Conservation (phyloP, 2,329 filamentous ascomycete genomes). For the Orbilia quercus region DNA sequence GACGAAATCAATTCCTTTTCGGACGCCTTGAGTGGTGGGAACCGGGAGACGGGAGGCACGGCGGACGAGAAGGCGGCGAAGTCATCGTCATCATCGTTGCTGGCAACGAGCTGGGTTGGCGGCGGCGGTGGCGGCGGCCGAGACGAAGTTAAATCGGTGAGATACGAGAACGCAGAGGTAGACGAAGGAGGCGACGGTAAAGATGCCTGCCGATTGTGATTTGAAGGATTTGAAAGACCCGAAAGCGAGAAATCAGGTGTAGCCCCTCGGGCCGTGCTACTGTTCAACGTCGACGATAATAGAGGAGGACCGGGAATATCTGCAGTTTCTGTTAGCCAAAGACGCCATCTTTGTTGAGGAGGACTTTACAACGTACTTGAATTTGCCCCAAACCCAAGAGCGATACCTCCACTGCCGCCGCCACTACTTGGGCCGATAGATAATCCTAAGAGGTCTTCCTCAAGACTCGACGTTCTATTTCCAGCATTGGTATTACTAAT, state of each 20-base stretch:
- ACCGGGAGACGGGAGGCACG: slow-evolving; percentile 71
- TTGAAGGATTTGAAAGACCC: slow-evolving; percentile 49
- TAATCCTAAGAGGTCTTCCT: slow-evolving; percentile 90
- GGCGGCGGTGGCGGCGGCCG: slow-evolving; percentile 64
- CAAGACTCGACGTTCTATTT: slow-evolving; percentile 72
- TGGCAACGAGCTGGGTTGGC: slow-evolving; percentile 62
- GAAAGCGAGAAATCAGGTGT: slow-evolving; percentile 57
- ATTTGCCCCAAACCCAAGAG: slow-evolving; percentile 80
- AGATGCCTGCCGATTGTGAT: slow-evolving; percentile 56
- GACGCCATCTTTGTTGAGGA: slow-evolving; percentile 4
- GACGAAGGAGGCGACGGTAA: slow-evolving; percentile 63
- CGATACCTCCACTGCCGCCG: slow-evolving; percentile 83
- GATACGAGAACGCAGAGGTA: slow-evolving; percentile 66
- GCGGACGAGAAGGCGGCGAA: slow-evolving; percentile 95
- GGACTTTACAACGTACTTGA: slow-evolving; percentile 67
- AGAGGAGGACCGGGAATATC: slow-evolving; percentile 73
- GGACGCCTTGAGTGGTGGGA: slow-evolving; percentile 71
- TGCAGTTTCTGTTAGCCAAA: slow-evolving; percentile 62
- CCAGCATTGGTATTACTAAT: slow-evolving; percentile 62
- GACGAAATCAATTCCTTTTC: slow-evolving; percentile 76
- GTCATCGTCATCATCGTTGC: slow-evolving; percentile 75
- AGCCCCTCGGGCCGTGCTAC: slow-evolving; percentile 68
- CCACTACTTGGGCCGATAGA: slow-evolving; percentile 72
- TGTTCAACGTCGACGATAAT: slow-evolving; percentile 73
- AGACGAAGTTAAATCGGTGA: slow-evolving; percentile 67